These are phyloP conservation scores for Cercospora sp. DNA, from an alignment of 2,329 filamentous ascomycete species.

Conservation along the genomic window DNA sequence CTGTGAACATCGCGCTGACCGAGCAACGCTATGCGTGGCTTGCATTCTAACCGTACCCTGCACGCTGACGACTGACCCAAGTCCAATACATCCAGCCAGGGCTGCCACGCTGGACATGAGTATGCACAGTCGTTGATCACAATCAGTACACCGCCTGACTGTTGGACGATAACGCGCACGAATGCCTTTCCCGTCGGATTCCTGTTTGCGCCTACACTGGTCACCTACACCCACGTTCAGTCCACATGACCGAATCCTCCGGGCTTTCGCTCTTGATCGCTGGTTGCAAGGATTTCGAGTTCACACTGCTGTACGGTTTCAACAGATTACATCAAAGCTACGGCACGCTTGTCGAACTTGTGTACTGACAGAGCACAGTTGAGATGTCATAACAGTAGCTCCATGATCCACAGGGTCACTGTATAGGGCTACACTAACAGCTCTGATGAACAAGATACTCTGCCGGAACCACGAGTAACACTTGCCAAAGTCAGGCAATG, in stretches of 20 bases:
- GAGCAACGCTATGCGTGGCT: neutral
- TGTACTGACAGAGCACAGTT: no score
- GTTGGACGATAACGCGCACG: no score
- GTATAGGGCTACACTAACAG: no score
- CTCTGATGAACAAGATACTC: no score
- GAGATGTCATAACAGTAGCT: no score
- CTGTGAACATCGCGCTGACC: neutral
- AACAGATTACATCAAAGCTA: no score
- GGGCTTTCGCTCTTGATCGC: neutral
- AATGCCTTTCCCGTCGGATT: no score
- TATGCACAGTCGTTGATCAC: no score
- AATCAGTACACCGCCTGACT: no score
- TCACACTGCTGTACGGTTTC: neutral
- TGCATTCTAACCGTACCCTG: neutral
- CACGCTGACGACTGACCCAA: neutral
- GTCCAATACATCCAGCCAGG: neutral
- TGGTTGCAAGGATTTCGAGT: neutral
- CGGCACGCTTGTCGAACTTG: no score
- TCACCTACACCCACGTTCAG: neutral
- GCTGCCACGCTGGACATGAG: no score
- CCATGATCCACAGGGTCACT: no score
- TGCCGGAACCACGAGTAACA: neutral
- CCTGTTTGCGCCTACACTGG: neutral
- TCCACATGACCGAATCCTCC: neutral
- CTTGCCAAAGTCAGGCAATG: neutral